Base-by-base conservation (phyloP, 139 green algal genomes). In the Spirogloea muscicola region DNA sequence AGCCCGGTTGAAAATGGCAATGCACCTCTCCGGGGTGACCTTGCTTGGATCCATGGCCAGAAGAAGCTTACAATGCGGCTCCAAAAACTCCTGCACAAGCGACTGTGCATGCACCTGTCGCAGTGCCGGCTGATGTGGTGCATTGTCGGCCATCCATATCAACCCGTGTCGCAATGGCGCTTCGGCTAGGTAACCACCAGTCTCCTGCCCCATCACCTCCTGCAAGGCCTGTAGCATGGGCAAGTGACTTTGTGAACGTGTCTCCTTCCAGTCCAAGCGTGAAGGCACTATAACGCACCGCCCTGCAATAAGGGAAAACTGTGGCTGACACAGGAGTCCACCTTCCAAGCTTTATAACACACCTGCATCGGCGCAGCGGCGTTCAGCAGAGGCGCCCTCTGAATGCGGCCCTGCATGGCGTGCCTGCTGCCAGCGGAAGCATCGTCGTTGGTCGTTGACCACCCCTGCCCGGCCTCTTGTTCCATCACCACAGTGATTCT, bases 71-170 rank as follows among this genome's bases (percentile, higher is more conserved):
- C 37, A 6, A 21, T 31, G 31, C 6, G 7, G 40, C 37, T 62
- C 6, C 31, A 62, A 33, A 62, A 6, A 7, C 27, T 68, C 27
- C 4, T 51, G 10, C 4, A 68, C 18, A 29, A 68, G 27, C 5
- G 29, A 10, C 5, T 36, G 59, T 5, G 5, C 4, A 29, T 34
- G 37, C n/a, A 68, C 10, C 10, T 21, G 5, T 6, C 27, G 59
- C 4, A 68, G 59, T 6, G 5, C 25, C 48, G 59, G 59, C 59
- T 68, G 59, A 68, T 3, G 27, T 58, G 59, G 59, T 31, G 59
- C 4, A 38, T 68, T 68, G 29, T 68, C 27, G 4, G 59, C 59
- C 4, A 68, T 6, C 59, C 59, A 68, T 6, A 6, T 68, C 13
- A 68, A 36, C 27, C 59, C 59, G 5, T 68, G 33, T 13, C 43